phyloP scores from a whole-genome alignment of 768 basidiomycete species.

The Leucosporidium yakuticum region DNA sequence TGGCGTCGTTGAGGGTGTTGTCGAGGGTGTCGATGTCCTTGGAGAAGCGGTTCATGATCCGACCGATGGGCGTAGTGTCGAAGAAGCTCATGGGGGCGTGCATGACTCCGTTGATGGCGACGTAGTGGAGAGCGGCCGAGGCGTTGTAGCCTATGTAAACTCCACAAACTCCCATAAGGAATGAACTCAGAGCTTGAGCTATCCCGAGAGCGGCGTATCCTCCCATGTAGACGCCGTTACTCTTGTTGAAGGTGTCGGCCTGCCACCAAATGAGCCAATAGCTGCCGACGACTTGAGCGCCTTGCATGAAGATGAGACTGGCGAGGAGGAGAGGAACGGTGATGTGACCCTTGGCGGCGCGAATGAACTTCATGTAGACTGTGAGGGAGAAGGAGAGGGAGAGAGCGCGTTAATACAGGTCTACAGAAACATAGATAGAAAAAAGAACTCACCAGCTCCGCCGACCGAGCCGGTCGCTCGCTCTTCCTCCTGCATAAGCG shows the following conservation, averaged over 20 bases:
- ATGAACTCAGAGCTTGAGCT: slow-evolving; percentile 61
- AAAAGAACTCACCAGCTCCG: slow-evolving; percentile 5
- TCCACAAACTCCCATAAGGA: slow-evolving; percentile 55
- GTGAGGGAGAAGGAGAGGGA: slow-evolving; percentile 45
- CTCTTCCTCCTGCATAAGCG: slow-evolving; percentile 76
- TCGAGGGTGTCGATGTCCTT: slow-evolving; percentile 65
- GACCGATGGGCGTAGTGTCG: slow-evolving; percentile 53
- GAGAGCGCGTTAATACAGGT: too few relatives aligned
- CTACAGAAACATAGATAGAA: too few relatives aligned
- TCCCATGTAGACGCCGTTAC: slow-evolving; percentile 61
- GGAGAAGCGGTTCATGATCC: slow-evolving; percentile 34
- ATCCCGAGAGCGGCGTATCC: slow-evolving; percentile 44
- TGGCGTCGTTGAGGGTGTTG: slow-evolving; percentile 58
- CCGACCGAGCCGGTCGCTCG: slow-evolving; percentile 67
- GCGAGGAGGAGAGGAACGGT: slow-evolving; percentile 62
- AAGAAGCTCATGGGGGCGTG: slow-evolving; percentile 86
- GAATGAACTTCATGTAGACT: slow-evolving; percentile 54
- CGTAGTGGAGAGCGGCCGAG: slow-evolving; percentile 62
- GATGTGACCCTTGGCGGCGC: slow-evolving; percentile 61
- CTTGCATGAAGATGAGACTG: slow-evolving; percentile 63
- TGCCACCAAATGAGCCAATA: slow-evolving; percentile 81
- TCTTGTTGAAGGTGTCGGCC: slow-evolving; percentile 56
- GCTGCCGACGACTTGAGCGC: slow-evolving; percentile 61
- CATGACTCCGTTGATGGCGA: slow-evolving; percentile 64
- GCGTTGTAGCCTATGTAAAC: slow-evolving; percentile 70